These are phyloP conservation scores for Wilcoxina mikolae DNA, from an alignment of 495 filamentous ascomycete genomes.

Conservation along the genomic window DNA sequence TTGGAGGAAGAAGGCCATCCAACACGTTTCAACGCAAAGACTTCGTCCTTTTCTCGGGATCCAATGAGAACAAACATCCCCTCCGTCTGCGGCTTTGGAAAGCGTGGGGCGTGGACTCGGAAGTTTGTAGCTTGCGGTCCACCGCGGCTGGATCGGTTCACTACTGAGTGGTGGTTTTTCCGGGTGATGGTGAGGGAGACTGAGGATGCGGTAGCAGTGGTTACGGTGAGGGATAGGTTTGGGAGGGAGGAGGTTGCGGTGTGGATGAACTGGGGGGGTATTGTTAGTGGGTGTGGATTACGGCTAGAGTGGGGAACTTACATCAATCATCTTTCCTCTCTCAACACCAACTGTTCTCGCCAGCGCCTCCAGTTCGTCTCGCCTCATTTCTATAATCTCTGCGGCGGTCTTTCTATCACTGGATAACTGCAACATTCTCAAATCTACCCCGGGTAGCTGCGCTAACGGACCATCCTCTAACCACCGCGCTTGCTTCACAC, in stretches of 20 bases:
- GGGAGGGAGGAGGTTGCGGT: conserved; percentile 46
- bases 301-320: conserved; percentile 2
- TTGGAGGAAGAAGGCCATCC: conserved; percentile 45
- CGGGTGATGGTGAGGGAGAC: conserved; percentile 48
- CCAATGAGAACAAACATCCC: conserved; percentile 76
- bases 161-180: conserved; percentile 38
- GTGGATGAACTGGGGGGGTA: conserved; percentile 37
- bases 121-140: conserved; percentile 46
- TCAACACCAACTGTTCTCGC: background rate
- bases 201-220: conserved; percentile 28
- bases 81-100: conserved; percentile 90
- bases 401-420: conserved; percentile 32
- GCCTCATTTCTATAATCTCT: conserved; percentile 10
- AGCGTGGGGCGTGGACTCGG: conserved; percentile 68
- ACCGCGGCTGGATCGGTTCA: conserved; percentile 46
- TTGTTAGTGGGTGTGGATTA: background rate
- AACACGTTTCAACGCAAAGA: conserved; percentile 71
- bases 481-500: conserved; percentile 86
- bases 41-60: conserved; percentile 50
- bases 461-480: conserved; percentile 63
- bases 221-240: conserved; percentile 23
- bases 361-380: background rate
- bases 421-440: background rate
- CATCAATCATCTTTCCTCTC: conserved; percentile 8
- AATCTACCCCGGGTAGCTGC: conserved; percentile 64